phyloP scores from a whole-genome alignment of 1,284 basidiomycete species.

The Clitocybe nebularis region DNA sequence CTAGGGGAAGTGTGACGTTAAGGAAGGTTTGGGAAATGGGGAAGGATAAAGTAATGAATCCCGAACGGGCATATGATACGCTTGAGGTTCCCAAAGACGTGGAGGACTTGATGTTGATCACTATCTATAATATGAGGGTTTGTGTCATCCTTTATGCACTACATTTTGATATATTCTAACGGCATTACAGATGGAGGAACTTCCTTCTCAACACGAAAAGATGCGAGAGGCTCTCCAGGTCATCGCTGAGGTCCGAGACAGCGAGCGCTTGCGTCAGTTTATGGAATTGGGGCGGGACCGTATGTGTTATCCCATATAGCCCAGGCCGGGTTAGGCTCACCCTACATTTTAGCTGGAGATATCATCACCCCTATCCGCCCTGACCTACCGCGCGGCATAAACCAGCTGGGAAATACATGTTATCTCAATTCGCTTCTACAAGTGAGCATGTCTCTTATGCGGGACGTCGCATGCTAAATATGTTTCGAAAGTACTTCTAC shows the following conservation, averaged over 20 bases:
- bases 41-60: conserved; percentile 60
- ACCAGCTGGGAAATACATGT: conserved; percentile 92
- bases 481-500: conserved; percentile 77
- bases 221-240: conserved; percentile 66
- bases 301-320: conserved; percentile 36
- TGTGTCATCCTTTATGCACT: conserved; percentile 20
- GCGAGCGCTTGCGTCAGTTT: conserved; percentile 65
- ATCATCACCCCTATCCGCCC: conserved; percentile 43
- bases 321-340: too few species aligned
- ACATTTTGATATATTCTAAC: conserved; percentile 7
- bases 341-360: conserved; percentile 53
- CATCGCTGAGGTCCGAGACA: conserved; percentile 71
- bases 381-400: conserved; percentile 81
- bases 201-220: conserved; percentile 53
- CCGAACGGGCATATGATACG: conserved; percentile 68
- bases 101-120: conserved; percentile 75
- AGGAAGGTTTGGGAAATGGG: conserved; percentile 50
- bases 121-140: conserved; percentile 72
- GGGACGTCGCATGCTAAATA: background rate
- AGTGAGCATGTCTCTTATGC: conserved; percentile 30
- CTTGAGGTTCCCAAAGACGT: conserved; percentile 68
- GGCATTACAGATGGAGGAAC: conserved; percentile 61
- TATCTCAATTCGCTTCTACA: conserved; percentile 87
- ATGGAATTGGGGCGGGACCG: conserved; percentile 67
- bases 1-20: conserved; percentile 46